Evolutionary conservation across 169 alveolate species (phyloP).

Genomic region (Eimeria mitis): DNA sequence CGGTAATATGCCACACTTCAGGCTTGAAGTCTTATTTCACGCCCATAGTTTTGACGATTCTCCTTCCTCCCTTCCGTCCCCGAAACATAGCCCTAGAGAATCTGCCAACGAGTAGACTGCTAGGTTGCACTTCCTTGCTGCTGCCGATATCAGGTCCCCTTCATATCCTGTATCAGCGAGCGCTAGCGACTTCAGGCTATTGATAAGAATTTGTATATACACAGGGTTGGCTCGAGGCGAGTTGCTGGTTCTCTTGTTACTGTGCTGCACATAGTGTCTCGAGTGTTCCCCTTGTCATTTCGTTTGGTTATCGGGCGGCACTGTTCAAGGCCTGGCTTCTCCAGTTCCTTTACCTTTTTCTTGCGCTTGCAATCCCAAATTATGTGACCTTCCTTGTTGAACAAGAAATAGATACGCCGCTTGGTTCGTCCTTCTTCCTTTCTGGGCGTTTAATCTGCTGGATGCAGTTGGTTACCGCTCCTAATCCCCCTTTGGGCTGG

Average conservation of each 20-base stretch:
- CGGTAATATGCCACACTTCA: neutral
- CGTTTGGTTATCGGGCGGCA: neutral
- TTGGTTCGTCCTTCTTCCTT: neutral
- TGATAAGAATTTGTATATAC: neutral
- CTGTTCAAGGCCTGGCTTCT: neutral
- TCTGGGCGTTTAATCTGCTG: neutral
- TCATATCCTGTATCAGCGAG: neutral
- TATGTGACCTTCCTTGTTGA: neutral
- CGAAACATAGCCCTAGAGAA: neutral
- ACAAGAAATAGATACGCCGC: neutral
- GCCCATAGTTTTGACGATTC: neutral
- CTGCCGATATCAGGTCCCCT: neutral
- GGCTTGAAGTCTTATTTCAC: neutral
- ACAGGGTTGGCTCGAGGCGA: neutral
- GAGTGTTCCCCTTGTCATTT: neutral
- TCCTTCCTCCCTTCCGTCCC: neutral
- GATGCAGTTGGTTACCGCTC: neutral
- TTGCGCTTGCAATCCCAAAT: neutral
- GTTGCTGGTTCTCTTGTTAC: too few relatives aligned
- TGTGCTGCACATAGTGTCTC: too few relatives aligned
- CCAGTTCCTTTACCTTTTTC: neutral
- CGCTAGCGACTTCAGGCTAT: neutral
- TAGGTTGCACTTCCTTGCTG: too few relatives aligned
- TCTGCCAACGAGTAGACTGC: neutral
- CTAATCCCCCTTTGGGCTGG: neutral